These are phyloP conservation scores for Neurospora sp. DNA, from an alignment of 495 filamentous ascomycete genomes.

Conservation along the genomic window DNA sequence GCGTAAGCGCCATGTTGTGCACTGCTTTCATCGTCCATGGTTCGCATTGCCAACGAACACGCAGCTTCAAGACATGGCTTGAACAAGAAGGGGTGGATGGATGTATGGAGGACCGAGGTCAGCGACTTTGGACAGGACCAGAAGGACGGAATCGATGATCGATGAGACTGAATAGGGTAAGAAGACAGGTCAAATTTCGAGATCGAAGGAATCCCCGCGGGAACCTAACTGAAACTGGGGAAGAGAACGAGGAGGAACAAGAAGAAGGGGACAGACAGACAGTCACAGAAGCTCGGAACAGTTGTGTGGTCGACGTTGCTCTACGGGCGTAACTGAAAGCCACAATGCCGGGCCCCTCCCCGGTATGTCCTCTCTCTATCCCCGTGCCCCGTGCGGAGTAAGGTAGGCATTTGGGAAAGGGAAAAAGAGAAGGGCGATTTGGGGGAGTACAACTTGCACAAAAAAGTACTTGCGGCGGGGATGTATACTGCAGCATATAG, in stretches of 20 bases:
- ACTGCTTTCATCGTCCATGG: not conserved
- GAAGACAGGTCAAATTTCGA: not conserved
- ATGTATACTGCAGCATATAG: not conserved
- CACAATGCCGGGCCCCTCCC: not conserved
- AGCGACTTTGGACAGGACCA: not conserved
- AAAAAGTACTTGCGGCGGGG: not conserved
- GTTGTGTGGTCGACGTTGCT: not conserved
- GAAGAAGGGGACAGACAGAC: not conserved
- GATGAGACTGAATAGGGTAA: too few relatives aligned
- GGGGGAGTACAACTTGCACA: not conserved
- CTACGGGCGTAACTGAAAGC: not conserved
- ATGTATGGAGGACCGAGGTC: not conserved
- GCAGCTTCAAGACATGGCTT: not conserved
- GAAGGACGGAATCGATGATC: not conserved
- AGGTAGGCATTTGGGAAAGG: not conserved
- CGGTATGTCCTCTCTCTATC: not conserved
- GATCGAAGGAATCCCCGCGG: not conserved
- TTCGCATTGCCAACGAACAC: not conserved
- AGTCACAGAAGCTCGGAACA: not conserved
- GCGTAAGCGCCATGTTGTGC: not conserved
- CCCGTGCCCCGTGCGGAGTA: not conserved
- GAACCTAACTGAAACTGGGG: not conserved
- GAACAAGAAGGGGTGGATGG: not conserved
- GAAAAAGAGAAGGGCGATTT: not conserved
- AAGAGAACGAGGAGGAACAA: not conserved